Percentiles rank a stretch among this genome's conserved stretches.
Evolutionary conservation across 2,329 filamentous ascomycete genomes (phyloP).

Genomic region (Clonostachys rhizophaga): DNA sequence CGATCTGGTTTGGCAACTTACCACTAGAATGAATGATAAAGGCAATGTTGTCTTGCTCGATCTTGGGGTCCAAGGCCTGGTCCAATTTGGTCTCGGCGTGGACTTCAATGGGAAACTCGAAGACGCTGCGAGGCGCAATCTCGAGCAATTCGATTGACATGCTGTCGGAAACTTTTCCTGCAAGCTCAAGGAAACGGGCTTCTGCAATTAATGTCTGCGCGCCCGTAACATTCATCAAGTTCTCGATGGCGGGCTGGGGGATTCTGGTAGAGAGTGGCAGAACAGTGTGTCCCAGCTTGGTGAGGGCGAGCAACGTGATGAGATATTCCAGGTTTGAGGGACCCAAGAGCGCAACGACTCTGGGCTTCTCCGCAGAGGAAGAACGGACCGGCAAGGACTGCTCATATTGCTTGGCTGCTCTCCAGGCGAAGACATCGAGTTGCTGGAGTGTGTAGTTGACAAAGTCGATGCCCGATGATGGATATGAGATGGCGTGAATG

Average conservation of each 20-base stretch:
- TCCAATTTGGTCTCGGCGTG: slow-evolving; percentile 11
- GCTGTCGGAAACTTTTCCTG: slow-evolving; percentile 7
- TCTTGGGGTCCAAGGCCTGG: slow-evolving; percentile 2
- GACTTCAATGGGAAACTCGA: slow-evolving; percentile 11
- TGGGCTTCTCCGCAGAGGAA: slow-evolving; percentile 14
- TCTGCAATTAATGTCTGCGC: slow-evolving; percentile 17
- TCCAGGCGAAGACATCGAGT: slow-evolving; percentile 30
- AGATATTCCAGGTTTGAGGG: slow-evolving; percentile 50
- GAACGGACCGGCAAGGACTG: slow-evolving; percentile 9
- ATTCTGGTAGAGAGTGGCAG: slow-evolving; percentile 27
- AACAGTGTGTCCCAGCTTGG: slow-evolving; percentile 47
- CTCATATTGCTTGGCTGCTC: slow-evolving; percentile 16
- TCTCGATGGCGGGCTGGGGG: slow-evolving; percentile 20
- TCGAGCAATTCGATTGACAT: slow-evolving; percentile 11
- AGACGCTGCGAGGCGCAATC: slow-evolving; percentile 15
- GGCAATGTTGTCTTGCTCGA: slow-evolving; percentile 14
- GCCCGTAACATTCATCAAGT: slow-evolving; percentile 15
- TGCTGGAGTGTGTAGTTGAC: slow-evolving; percentile 39
- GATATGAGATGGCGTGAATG: slow-evolving; percentile 32
- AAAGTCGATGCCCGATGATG: slow-evolving; percentile 33
- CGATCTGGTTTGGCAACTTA: slow-evolving; percentile 6
- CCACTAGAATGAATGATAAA: slow-evolving; percentile 23
- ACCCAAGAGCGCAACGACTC: slow-evolving; percentile 43
- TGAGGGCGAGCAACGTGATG: slow-evolving; percentile 46
- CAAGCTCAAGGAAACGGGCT: slow-evolving; percentile 11